Evolutionary conservation across 768 basidiomycete genomes (phyloP).

Genomic region (Postia placenta): DNA sequence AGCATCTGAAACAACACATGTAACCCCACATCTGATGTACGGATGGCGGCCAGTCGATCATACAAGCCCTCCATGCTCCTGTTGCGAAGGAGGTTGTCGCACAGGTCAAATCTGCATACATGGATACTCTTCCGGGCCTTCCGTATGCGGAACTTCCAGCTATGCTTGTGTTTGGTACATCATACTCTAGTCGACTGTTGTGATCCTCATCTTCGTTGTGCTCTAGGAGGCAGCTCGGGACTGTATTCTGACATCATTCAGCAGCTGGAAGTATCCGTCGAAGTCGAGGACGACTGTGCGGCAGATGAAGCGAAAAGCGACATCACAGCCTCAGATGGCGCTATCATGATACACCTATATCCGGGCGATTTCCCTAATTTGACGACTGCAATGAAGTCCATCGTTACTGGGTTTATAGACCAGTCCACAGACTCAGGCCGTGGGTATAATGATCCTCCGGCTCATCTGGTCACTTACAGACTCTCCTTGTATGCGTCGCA

Average conservation of each 20-base stretch:
- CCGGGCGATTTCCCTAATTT: slow-evolving; percentile 54
- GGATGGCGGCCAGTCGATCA: slow-evolving; percentile 33
- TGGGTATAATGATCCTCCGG: not conserved
- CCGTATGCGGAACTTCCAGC: slow-evolving; percentile 58
- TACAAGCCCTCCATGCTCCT: slow-evolving; percentile 42
- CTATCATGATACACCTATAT: slow-evolving; percentile 41
- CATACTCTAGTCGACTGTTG: not conserved
- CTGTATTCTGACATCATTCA: slow-evolving; percentile 4
- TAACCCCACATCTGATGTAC: slow-evolving; percentile 1
- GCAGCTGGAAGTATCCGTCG: not conserved
- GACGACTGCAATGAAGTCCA: slow-evolving; percentile 43
- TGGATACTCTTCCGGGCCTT: slow-evolving; percentile 42
- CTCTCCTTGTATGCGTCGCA: not conserved
- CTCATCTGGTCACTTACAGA: not conserved
- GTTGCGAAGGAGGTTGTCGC: slow-evolving; percentile 39
- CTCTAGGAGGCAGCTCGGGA: slow-evolving; percentile 16
- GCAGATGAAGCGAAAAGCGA: too few species aligned
- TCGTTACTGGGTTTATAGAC: slow-evolving; percentile 50
- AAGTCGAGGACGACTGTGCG: not conserved
- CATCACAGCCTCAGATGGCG: too few species aligned
- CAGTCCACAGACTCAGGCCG: slow-evolving; percentile 2
- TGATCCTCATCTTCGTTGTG: slow-evolving; percentile 19
- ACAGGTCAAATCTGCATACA: slow-evolving; percentile 39
- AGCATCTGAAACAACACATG: too few species aligned
- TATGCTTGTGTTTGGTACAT: slow-evolving; percentile 49